phyloP scores from a whole-genome alignment of 495 filamentous ascomycete species.

The Neurospora sublineolata region DNA sequence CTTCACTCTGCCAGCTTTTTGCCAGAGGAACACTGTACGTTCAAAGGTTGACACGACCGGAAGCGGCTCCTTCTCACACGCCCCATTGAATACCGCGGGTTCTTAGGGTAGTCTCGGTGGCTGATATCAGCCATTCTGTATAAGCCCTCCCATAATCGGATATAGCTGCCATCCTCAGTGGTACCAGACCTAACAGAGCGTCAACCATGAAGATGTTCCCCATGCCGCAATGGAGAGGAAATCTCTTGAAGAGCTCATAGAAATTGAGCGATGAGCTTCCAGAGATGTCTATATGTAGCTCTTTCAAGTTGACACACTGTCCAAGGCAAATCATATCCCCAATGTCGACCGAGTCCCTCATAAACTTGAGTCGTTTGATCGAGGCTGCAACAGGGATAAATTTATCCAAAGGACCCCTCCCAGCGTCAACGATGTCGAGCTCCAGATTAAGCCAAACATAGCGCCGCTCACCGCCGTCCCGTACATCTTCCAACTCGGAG shows the following conservation, averaged over 20 bases:
- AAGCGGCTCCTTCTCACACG: neutral
- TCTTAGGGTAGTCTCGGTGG: neutral
- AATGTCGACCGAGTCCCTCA: accelerated
- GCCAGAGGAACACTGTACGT: neutral
- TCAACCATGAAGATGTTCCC: neutral
- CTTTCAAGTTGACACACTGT: neutral
- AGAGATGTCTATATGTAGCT: neutral
- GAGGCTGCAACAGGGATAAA: neutral
- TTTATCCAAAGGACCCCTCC: neutral
- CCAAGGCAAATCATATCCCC: neutral
- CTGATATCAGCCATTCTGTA: no score
- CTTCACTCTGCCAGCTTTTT: neutral
- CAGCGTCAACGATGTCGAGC: neutral
- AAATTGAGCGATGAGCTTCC: neutral
- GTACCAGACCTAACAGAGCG: neutral
- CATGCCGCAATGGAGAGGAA: neutral
- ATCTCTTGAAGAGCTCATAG: neutral
- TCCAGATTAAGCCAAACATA: neutral
- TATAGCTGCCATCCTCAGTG: neutral
- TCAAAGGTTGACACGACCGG: neutral
- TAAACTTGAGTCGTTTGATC: neutral
- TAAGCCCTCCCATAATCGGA: neutral
- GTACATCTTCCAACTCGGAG: neutral
- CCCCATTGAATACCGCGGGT: no score
- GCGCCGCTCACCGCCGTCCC: neutral